Base-by-base conservation (phyloP, 2,329 filamentous ascomycete species). In the Hymenoscyphus scutula region DNA sequence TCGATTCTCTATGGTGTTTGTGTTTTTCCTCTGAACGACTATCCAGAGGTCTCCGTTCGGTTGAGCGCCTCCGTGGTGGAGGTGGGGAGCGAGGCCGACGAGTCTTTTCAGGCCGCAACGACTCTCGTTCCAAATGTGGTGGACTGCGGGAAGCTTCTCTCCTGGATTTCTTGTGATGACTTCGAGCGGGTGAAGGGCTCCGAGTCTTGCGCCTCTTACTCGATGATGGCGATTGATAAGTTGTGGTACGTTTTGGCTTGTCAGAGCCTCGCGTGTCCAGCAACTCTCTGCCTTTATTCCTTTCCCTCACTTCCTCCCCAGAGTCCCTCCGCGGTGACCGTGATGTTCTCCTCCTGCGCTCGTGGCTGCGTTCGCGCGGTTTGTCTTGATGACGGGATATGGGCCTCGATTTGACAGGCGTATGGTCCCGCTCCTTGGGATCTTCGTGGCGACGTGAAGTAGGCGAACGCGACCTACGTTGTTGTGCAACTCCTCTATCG, bases 381-480 rank as follows among this genome's bases (percentile, higher is more conserved):
- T 72, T 68, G 30, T 68, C 65, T 57, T 56, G 60, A 56, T 67
- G 69, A 23, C 71, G 68, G 27, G 67, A 62, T 60, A 62, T 61
- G 60, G 69, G 56, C 58, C 66, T 71, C 41, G 72, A 67, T 62
- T 71, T 74, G 57, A 62, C 67, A 32, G 68, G 65, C 60, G 70
- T 72, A 59, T 70, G 71, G 62, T 74, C 72, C 66, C 70, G 68
- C 25, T 62, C 53, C 60, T 71, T 74, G 60, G 67, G 55, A 58
- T 71, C 70, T 62, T 76, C 72, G 62, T 67, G 68, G 67, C 74
- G 71, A 69, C 71, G 72, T 70, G 72, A 65, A 63, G 66, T 67
- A 58, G 75, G 72, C 59, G 75, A 76, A 67, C 71, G 73, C 64
- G 75, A 76, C 72, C 73, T 71, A 70, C 70, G 72, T 57, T 69